Base-by-base conservation (phyloP, 2,329 filamentous ascomycete species). In the Sporothrix euskadiensis region DNA sequence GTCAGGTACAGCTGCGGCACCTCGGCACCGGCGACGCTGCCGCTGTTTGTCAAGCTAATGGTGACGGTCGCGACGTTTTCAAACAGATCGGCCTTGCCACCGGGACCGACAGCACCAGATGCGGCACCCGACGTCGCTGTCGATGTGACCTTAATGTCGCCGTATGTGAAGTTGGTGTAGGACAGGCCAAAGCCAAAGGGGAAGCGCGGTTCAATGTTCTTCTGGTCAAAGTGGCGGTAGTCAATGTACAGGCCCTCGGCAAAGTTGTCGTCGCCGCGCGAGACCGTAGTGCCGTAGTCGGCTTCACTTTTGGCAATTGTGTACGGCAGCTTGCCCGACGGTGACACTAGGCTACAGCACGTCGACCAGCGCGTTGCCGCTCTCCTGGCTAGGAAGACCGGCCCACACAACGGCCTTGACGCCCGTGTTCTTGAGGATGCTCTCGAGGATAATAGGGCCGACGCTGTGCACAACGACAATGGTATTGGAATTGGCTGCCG, bases 361-460 rank as follows among this genome's bases (percentile, higher is more conserved):
- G 78, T 94, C 92, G 3, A 90, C 89, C 65, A 94, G 87, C 3
- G 91, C 87, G 78, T 93, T 93, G 12, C 92, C 92, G 76, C 88
- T 92, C 81, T 94, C 90, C 78, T 94, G 89, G 41, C 91, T 91
- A 0, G 91, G 91, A 57, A 94, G 84, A 77, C 91, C 91, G 63
- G 91, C 91, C 87, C 91, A 94, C 22, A 94, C 84, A 73, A 94
- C 90, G 52, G 90, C 92, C 68, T 90, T 92, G 76, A 95, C 87
- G 78, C 92, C 93, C 3, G 88, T 87, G 78, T 91, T 85, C 44
- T 88, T 82, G 72, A 89, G 85, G 81, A 88, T 88, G 3, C 83
- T 83, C 79, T 89, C 86, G 69, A 91, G 82, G n/a, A 89, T 81
- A 72, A 91, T 83, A 2, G 88, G 86, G 0, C 89, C 89, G 7